Percentiles rank a stretch among this genome's conserved stretches.
These are phyloP conservation scores for Waltiozyma sp. DNA, from an alignment of 1,139 yeast species.

Conservation along the genomic window DNA sequence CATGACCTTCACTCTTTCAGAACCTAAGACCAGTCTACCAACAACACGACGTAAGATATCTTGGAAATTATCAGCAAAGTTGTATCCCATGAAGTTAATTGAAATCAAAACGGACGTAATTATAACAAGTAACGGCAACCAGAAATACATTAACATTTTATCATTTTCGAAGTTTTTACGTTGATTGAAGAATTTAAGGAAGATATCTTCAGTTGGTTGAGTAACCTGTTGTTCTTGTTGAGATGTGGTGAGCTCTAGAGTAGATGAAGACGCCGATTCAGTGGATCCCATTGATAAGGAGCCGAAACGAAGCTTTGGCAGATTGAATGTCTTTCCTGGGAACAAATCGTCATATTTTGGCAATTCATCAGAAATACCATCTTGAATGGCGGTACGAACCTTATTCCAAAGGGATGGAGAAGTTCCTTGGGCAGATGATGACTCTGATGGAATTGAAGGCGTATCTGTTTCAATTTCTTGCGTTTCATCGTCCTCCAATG, in stretches of 20 bases:
- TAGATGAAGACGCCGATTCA: slow-evolving; percentile 1
- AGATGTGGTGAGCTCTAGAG: slow-evolving; percentile 1
- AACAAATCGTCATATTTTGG: slow-evolving; percentile 79
- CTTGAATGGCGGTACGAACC: slow-evolving; percentile 42
- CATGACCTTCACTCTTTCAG: slow-evolving; percentile 53
- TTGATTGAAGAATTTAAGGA: slow-evolving; percentile 44
- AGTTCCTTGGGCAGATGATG: slow-evolving; percentile 9
- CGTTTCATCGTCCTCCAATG: slow-evolving; percentile 20
- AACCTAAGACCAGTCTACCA: slow-evolving; percentile 58
- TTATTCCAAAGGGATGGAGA: slow-evolving; percentile 46
- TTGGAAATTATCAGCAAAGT: slow-evolving; percentile 25
- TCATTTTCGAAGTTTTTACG: slow-evolving; percentile 68
- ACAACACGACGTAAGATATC: slow-evolving; percentile 39
- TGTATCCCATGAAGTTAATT: slow-evolving; percentile 37
- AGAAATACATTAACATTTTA: slow-evolving; percentile 76
- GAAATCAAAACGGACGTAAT: slow-evolving; percentile 43
- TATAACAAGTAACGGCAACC: slow-evolving; percentile 62
- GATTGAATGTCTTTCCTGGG: slow-evolving; percentile 32
- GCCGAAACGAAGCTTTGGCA: slow-evolving; percentile 6
- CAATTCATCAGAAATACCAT: slow-evolving; percentile 31
- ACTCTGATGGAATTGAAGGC: not conserved
- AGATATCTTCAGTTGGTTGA: slow-evolving; percentile 37
- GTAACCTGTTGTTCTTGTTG: slow-evolving; percentile 13
- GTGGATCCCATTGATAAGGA: slow-evolving; percentile 21
- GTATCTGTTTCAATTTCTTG: slow-evolving; percentile 2